Evolutionary conservation across 352 stramenopile genomes (phyloP).

Genomic region (Phytopythium sindhum): DNA sequence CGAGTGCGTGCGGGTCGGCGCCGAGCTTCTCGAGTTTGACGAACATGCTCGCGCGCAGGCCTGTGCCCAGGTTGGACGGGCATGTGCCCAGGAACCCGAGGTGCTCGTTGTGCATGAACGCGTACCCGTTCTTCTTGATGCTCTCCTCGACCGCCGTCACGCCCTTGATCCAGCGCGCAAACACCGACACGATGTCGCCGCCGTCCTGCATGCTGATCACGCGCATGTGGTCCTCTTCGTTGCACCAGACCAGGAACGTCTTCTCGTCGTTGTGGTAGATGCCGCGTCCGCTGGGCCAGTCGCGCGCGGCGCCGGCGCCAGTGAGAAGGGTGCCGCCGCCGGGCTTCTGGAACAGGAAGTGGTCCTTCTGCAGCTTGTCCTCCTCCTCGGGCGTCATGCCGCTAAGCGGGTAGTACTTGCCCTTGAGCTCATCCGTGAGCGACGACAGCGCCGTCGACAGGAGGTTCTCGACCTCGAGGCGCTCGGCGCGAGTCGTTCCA

Average conservation of each 20-base stretch:
- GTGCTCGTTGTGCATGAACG: slow-evolving; percentile 89
- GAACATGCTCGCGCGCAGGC: slow-evolving; percentile 80
- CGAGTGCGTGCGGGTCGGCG: slow-evolving; percentile 63
- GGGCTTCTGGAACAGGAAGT: slow-evolving; percentile 94
- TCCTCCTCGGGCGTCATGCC: slow-evolving; percentile 91
- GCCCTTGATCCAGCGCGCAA: slow-evolving; percentile 81
- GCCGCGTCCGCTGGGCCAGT: slow-evolving; percentile 91
- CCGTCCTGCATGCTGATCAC: slow-evolving; percentile 90
- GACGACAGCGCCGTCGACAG: slow-evolving; percentile 69
- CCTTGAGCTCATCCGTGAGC: slow-evolving; percentile 73
- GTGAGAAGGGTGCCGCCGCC: slow-evolving; percentile 83
- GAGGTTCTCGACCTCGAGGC: slow-evolving; percentile 82
- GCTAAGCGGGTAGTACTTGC: slow-evolving; percentile 87
- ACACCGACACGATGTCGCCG: slow-evolving; percentile 89
- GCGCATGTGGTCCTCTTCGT: slow-evolving; percentile 90
- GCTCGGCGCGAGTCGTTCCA: slow-evolving; percentile 81
- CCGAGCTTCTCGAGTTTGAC: slow-evolving; percentile 81
- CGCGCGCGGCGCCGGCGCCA: slow-evolving; percentile 82
- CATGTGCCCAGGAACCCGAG: slow-evolving; percentile 86
- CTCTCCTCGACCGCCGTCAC: slow-evolving; percentile 74
- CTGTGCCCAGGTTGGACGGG: slow-evolving; percentile 86
- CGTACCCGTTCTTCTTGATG: slow-evolving; percentile 77
- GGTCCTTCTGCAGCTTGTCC: slow-evolving; percentile 88
- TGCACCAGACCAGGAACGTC: slow-evolving; percentile 88
- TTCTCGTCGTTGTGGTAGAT: slow-evolving; percentile 93